A percentile compares a stretch with the other conserved stretches of the same genome.
Evolutionary conservation across 139 green algal species (phyloP).

Genomic region (Haematococcus sp.): DNA sequence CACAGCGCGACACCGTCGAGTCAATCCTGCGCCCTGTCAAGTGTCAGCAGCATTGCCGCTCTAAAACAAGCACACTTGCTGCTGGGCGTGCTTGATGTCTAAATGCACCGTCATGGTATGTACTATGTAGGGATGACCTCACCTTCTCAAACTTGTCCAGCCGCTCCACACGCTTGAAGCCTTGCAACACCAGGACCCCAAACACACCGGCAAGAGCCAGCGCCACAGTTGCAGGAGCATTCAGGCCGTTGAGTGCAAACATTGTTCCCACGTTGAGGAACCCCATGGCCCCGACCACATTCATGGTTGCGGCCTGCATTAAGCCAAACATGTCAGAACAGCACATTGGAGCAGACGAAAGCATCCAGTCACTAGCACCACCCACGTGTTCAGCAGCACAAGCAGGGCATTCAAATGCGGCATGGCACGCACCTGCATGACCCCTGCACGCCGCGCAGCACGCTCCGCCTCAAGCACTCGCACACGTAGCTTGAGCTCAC

Average conservation of each 20-base stretch:
- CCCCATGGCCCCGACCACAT: constrained; percentile 55
- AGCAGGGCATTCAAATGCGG: neutral
- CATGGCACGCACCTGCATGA: constrained; percentile 47
- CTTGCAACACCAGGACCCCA: constrained; percentile 41
- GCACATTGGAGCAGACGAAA: too few species aligned
- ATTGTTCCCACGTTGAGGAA: constrained; percentile 68
- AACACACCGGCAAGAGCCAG: constrained; percentile 48
- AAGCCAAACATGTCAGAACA: too few species aligned
- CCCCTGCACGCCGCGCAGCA: constrained; percentile 43
- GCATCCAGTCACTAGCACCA: too few species aligned
- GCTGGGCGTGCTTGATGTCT: too few species aligned
- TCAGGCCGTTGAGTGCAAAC: constrained; percentile 45
- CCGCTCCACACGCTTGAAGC: constrained; percentile 60
- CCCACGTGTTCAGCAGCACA: neutral
- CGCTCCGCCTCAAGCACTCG: constrained; percentile 76
- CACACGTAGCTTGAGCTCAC: constrained; percentile 68
- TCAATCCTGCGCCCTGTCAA: too few species aligned
- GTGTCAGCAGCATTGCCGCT: too few species aligned
- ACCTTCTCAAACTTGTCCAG: constrained; percentile 87
- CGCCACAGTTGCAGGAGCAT: constrained; percentile 26
- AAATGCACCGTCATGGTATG: too few species aligned
- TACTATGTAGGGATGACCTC: too few species aligned
- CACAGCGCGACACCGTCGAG: too few species aligned
- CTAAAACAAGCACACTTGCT: too few species aligned
- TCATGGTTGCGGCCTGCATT: constrained; percentile 56